These are phyloP conservation scores for Botryosphaeria dothidea DNA, from an alignment of 2,329 filamentous ascomycete genomes.

Conservation along the genomic window DNA sequence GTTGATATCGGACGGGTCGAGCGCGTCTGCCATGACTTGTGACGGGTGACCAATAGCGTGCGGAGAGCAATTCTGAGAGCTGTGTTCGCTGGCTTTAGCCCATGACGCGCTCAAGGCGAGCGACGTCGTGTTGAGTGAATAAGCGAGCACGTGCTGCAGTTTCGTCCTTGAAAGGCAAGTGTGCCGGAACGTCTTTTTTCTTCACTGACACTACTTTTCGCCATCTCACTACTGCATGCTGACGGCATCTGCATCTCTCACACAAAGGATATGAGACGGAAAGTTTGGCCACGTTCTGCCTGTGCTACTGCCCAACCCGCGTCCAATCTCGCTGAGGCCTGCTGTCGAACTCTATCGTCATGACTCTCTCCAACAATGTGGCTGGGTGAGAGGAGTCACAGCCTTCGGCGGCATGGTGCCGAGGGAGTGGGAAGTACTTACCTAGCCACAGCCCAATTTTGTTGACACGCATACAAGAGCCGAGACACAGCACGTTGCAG, in stretches of 20 bases:
- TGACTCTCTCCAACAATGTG: not conserved
- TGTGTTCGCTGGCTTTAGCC: too few species aligned
- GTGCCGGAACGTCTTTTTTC: too few species aligned
- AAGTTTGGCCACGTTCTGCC: too few species aligned
- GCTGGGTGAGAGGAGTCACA: not conserved
- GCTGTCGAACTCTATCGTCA: not conserved
- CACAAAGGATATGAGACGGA: too few species aligned
- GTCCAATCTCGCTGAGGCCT: not conserved
- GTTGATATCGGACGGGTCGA: slow-evolving; percentile 29
- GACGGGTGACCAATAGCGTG: not conserved
- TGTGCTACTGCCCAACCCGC: not conserved
- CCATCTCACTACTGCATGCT: too few species aligned
- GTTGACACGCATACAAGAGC: not conserved
- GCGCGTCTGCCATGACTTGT: not conserved
- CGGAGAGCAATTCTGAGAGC: not conserved
- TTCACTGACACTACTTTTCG: too few species aligned
- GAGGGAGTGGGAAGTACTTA: too few species aligned
- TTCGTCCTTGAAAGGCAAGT: not conserved
- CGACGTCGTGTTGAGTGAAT: too few species aligned
- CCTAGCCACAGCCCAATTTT: not conserved
- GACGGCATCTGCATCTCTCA: not conserved
- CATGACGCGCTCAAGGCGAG: too few species aligned
- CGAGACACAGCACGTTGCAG: not conserved
- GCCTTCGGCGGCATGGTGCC: not conserved
- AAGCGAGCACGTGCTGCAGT: slow-evolving; percentile 6